Evolutionary conservation across 1,284 basidiomycete species (phyloP).

Genomic region (Ganoderma leucocontextum): DNA sequence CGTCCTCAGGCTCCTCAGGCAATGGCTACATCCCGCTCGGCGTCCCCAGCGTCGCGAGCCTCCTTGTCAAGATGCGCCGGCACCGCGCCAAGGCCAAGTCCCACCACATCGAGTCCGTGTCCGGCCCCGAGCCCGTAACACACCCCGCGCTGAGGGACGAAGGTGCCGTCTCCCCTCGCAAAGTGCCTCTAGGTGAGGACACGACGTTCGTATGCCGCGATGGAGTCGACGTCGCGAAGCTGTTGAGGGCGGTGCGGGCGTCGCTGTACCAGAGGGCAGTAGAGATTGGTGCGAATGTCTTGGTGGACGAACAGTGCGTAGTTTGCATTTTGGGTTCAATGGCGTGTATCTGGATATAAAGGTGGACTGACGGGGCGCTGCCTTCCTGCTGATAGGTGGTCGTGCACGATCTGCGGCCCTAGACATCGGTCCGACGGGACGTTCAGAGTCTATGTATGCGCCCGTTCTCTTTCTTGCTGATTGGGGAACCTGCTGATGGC

Average conservation of each 20-base stretch:
- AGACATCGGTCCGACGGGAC: slow-evolving; percentile 56
- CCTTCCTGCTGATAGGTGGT: slow-evolving; percentile 56
- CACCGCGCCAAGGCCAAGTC: slow-evolving; percentile 32
- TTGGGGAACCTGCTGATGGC: slow-evolving; percentile 13
- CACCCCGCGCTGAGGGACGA: slow-evolving; percentile 52
- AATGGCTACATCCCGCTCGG: slow-evolving; percentile 40
- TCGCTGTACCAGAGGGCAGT: slow-evolving; percentile 62
- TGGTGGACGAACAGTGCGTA: slow-evolving; percentile 75
- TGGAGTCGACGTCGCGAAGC: slow-evolving; percentile 66
- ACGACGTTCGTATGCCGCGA: slow-evolving; percentile 67
- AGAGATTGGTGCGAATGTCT: slow-evolving; percentile 61
- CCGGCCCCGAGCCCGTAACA: slow-evolving; percentile 59
- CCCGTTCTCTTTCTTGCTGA: background rate
- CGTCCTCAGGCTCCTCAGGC: slow-evolving; percentile 37
- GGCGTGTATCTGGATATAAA: slow-evolving; percentile 19
- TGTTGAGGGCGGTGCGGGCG: slow-evolving; percentile 63
- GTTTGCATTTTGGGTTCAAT: background rate
- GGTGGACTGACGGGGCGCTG: background rate
- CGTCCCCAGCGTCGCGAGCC: slow-evolving; percentile 54
- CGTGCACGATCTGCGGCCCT: slow-evolving; percentile 63
- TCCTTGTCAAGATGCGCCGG: slow-evolving; percentile 60
- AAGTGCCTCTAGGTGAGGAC: slow-evolving; percentile 53
- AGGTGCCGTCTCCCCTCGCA: slow-evolving; percentile 44
- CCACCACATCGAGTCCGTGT: slow-evolving; percentile 52
- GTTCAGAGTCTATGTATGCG: slow-evolving; percentile 67